Evolutionary conservation across 1,139 yeast genomes (phyloP), one percentile per base, ranked within the genome.

Genomic region (Suhomyces kunorum): DNA sequence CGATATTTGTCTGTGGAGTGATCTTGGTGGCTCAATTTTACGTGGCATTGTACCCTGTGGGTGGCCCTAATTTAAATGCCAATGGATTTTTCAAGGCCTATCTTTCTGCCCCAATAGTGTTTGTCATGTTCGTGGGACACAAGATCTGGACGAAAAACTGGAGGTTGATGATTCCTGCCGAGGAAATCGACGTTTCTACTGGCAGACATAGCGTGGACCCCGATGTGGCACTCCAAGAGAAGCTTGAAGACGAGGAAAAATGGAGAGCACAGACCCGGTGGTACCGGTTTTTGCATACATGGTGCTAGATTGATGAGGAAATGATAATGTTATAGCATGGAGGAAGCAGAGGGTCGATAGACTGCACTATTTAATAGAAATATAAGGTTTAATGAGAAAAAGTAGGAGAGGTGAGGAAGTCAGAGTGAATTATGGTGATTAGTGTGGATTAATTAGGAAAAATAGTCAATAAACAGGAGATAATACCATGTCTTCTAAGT

Each of bases 61-160:
- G 64, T 7, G 62, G 51, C 8, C 42, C 41, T 3, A 36, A 45
- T 6, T 66, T 73, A 30, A 56, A 53, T 42, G 71, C 69, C 5
- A 49, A 54, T 24, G 55, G 56, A 19, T 81, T 80, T 56, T 81
- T 81, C 64, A 64, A 72, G 58, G 62, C 71, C 33, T 80, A 78
- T 54, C 58, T 81, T 46, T 81, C 84, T 34, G 72, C 72, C 12
- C 78, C 79, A 8, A 72, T 80, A 32, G 74, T 76, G 46, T 33
- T 79, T 9, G 64, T 63, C 9, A 71, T 72, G 51, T 80, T 68
- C 58, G 19, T 76, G 20, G 77, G 66, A 14, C 81, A 74, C 61
- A 79, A 78, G 64, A 11, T 76, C 25, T 74, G 64, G 58, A 63
- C 64, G 12, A 68, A 66, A 37, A 71, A 72, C 44, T 68, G 71